phyloP scores from a whole-genome alignment of 495 filamentous ascomycete genomes.

The Tuber indicum region DNA sequence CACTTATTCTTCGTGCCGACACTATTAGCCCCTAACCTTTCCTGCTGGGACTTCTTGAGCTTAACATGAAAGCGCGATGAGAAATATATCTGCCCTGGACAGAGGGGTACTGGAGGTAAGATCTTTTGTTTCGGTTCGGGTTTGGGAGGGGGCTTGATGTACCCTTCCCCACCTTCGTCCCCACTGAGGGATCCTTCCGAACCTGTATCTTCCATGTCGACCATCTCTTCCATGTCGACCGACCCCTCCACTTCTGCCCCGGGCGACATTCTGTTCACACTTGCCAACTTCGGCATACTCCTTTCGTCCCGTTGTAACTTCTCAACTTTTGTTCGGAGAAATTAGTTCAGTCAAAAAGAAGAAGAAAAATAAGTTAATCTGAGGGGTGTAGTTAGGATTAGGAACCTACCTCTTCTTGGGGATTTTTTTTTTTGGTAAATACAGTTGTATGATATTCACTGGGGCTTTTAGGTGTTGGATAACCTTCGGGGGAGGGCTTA shows the following conservation, averaged over 20 bases:
- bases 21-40: slow-evolving; percentile 19
- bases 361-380: background rate
- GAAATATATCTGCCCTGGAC: slow-evolving; percentile 25
- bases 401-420: background rate
- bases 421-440: background rate
- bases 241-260: background rate
- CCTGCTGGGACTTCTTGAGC: slow-evolving; percentile 15
- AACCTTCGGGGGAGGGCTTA: too few relatives aligned
- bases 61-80: slow-evolving; percentile 21
- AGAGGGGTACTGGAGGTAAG: background rate
- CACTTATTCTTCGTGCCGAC: slow-evolving; percentile 30
- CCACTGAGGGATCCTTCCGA: background rate
- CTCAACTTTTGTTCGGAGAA: background rate
- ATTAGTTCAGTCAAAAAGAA: background rate
- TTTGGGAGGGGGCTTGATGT: background rate
- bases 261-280: background rate
- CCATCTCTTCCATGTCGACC: background rate
- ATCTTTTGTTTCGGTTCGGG: background rate
- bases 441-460: background rate
- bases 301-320: background rate
- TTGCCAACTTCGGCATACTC: background rate
- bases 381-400: background rate
- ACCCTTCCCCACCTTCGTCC: background rate
- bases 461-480: too few relatives aligned
- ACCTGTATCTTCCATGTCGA: background rate